Percentiles rank a stretch among this genome's conserved stretches.
These are phyloP conservation scores for Jasminum sambac DNA, from an alignment of 257 asterid species.

Conservation along the genomic window DNA sequence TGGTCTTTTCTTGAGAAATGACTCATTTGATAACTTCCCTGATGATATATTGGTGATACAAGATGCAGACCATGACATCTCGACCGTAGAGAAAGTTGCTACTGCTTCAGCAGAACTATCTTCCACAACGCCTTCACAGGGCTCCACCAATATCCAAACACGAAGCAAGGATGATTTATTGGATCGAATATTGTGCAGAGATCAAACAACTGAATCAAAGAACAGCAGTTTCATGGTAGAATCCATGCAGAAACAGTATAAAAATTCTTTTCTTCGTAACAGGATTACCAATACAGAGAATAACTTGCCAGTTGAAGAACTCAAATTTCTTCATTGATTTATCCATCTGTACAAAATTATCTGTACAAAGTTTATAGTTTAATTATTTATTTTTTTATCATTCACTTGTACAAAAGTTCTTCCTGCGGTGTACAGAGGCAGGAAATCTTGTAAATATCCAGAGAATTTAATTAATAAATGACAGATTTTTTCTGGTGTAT, in stretches of 20 bases:
- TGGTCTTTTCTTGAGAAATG: conserved; percentile 32
- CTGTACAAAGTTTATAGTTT: not conserved
- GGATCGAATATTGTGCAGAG: conserved; percentile 27
- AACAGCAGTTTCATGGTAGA: not conserved
- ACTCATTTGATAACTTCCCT: conserved; percentile 32
- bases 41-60: conserved; percentile 30
- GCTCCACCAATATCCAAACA: conserved; percentile 32
- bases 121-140: conserved; percentile 14
- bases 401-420: not conserved
- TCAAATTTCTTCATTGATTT: conserved; percentile 1
- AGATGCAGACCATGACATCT: conserved; percentile 17
- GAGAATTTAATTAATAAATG: not conserved
- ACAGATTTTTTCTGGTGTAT: not conserved
- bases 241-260: not conserved
- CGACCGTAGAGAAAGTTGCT: conserved; percentile 10
- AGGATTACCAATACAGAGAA: not conserved
- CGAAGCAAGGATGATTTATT: conserved; percentile 30
- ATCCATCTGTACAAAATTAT: not conserved
- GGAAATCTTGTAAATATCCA: not conserved
- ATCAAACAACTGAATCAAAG: conserved; percentile 16
- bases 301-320: not conserved
- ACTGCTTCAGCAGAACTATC: conserved; percentile 15
- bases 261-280: not conserved
- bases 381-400: not conserved
- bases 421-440: not conserved